Evolutionary conservation across 2,329 filamentous ascomycete genomes (phyloP).

Genomic region (Volutella citrinella): DNA sequence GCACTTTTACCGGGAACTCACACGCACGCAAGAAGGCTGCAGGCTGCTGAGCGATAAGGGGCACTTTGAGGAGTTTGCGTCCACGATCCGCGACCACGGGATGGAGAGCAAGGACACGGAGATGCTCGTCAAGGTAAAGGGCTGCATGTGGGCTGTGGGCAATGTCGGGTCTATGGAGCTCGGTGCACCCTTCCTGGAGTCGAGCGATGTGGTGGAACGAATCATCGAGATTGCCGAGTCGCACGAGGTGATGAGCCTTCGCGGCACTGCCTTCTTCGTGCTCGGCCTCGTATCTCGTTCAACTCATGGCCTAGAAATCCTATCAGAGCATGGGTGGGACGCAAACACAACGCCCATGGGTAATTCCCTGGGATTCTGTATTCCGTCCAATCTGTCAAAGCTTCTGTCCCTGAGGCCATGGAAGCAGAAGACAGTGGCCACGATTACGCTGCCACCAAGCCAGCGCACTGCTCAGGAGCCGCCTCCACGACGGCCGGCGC

Average conservation of each 20-base stretch:
- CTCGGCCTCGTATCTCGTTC: constrained; percentile 90
- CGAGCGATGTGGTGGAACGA: constrained; percentile 79
- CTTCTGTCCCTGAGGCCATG: constrained; percentile 70
- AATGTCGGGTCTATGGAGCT: constrained; percentile 99
- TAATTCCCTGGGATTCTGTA: constrained; percentile 79
- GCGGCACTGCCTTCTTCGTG: constrained; percentile 96
- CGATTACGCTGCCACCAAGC: constrained; percentile 45
- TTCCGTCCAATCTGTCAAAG: constrained; percentile 74
- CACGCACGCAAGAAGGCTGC: constrained; percentile 89
- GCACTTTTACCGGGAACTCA: constrained; percentile 95
- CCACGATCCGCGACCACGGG: constrained; percentile 82
- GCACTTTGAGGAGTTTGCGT: constrained; percentile 90
- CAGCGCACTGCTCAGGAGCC: constrained; percentile 51
- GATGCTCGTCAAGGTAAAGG: constrained; percentile 88
- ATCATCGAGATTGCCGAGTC: constrained; percentile 86
- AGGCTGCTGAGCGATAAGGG: constrained; percentile 86
- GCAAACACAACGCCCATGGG: constrained; percentile 82
- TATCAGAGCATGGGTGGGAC: constrained; percentile 90
- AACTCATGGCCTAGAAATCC: constrained; percentile 85
- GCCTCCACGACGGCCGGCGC: constrained; percentile 39
- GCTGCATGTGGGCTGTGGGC: constrained; percentile 94
- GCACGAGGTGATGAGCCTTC: constrained; percentile 86
- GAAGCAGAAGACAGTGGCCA: constrained; percentile 49
- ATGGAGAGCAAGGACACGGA: constrained; percentile 84
- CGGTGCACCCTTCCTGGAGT: constrained; percentile 89